These are phyloP conservation scores for Emmonsiellopsis sp. DNA, from an alignment of 2,329 filamentous ascomycete genomes.

Conservation along the genomic window DNA sequence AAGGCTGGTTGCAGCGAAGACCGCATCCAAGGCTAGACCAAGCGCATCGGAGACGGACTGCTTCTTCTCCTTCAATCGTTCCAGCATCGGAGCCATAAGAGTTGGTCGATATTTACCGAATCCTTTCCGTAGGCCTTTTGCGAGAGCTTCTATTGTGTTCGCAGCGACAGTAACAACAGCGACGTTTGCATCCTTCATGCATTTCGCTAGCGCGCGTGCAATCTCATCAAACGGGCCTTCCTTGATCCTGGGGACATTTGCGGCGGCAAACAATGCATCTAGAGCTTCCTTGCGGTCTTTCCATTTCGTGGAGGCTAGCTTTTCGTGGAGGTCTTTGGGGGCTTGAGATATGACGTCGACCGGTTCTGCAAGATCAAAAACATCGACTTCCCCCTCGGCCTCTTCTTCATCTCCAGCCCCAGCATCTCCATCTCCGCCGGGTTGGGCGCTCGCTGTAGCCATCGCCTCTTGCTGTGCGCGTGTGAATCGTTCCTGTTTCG, in stretches of 20 bases:
- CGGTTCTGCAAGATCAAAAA: slow-evolving; percentile 72
- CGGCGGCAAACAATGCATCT: slow-evolving; percentile 64
- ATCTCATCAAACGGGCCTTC: slow-evolving; percentile 83
- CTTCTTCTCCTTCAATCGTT: slow-evolving; percentile 97
- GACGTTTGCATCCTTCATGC: slow-evolving; percentile 98
- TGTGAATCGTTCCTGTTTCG: slow-evolving; percentile 84
- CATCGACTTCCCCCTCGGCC: slow-evolving; percentile 62
- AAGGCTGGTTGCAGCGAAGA: slow-evolving; percentile 58
- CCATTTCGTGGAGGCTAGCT: slow-evolving; percentile 87
- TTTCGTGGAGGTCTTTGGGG: slow-evolving; percentile 72
- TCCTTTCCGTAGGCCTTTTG: slow-evolving; percentile 68
- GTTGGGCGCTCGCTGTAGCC: slow-evolving; percentile 56
- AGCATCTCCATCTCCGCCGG: slow-evolving; percentile 44
- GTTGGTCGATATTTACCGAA: slow-evolving; percentile 73
- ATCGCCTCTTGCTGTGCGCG: slow-evolving; percentile 80
- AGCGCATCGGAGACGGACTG: slow-evolving; percentile 78
- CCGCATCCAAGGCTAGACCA: slow-evolving; percentile 69
- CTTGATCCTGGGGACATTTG: slow-evolving; percentile 86
- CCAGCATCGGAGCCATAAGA: slow-evolving; percentile 84
- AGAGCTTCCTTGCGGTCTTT: slow-evolving; percentile 95
- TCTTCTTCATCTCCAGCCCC: slow-evolving; percentile 58
- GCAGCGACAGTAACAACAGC: slow-evolving; percentile 88
- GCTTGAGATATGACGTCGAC: slow-evolving; percentile 79
- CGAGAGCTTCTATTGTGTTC: slow-evolving; percentile 81
- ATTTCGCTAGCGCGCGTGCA: slow-evolving; percentile 75